Conservation (phyloP, 352 stramenopile species). For the Pythium aquatile region DNA sequence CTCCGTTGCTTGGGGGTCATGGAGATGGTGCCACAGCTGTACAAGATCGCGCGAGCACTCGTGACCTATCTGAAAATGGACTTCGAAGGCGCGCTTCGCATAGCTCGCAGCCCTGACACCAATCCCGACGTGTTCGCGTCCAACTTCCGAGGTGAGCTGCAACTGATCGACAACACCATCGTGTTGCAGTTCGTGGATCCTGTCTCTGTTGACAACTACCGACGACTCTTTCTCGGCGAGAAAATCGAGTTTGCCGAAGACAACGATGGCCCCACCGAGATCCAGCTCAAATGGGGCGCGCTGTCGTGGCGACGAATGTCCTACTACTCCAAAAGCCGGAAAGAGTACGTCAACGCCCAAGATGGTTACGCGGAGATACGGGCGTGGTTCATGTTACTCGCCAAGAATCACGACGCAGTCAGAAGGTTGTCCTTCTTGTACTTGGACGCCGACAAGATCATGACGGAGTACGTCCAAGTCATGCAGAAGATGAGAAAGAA, state of each 20-base stretch:
- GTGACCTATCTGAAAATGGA: neutral
- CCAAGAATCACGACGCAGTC: too few relatives aligned
- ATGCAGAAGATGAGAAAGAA: neutral
- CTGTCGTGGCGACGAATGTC: neutral
- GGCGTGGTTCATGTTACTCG: too few relatives aligned
- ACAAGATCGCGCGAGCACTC: neutral
- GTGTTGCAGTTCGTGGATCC: neutral
- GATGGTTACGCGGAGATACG: too few relatives aligned
- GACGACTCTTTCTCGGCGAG: neutral
- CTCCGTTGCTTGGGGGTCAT: neutral
- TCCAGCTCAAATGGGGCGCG: neutral
- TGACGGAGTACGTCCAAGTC: neutral
- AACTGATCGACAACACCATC: too few relatives aligned
- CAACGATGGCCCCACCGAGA: neutral
- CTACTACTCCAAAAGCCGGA: neutral
- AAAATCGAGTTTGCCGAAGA: neutral
- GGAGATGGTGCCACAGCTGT: neutral
- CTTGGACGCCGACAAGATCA: neutral
- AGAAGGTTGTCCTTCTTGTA: neutral
- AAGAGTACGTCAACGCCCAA: too few relatives aligned
- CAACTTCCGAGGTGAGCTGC: too few relatives aligned
- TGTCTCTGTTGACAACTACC: neutral
- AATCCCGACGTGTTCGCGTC: neutral
- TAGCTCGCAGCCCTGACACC: neutral
- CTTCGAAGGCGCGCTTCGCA: neutral